phyloP scores from a whole-genome alignment of 1,139 yeast genomes.

The Scheffersomyces titani region DNA sequence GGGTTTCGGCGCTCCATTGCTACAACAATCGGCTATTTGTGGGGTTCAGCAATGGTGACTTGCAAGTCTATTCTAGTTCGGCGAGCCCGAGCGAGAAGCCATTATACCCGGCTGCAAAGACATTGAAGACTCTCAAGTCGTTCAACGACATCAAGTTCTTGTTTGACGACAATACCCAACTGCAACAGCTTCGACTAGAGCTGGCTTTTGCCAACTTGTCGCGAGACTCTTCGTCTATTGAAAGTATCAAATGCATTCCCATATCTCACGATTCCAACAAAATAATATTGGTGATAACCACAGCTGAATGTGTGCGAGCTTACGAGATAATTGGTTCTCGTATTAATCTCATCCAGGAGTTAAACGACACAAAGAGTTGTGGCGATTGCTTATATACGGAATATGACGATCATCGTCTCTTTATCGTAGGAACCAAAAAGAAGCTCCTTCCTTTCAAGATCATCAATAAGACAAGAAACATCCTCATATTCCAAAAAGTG shows the following conservation, averaged over 20 bases:
- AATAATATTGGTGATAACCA: constrained; percentile 28
- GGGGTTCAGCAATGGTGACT: constrained; percentile 41
- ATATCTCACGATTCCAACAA: constrained; percentile 20
- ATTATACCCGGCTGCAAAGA: not conserved
- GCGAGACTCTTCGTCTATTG: constrained; percentile 20
- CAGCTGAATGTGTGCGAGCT: constrained; percentile 26
- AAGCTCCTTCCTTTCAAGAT: constrained; percentile 30
- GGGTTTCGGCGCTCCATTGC: constrained; percentile 27
- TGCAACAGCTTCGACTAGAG: constrained; percentile 18
- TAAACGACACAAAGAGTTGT: constrained; percentile 26
- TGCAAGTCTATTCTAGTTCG: constrained; percentile 22
- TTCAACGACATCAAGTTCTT: constrained; percentile 26
- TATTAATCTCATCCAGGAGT: constrained; percentile 31
- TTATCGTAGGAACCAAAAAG: constrained; percentile 35
- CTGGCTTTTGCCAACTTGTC: constrained; percentile 26
- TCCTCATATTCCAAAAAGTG: constrained; percentile 26
- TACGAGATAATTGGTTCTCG: constrained; percentile 39
- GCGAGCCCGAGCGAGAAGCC: not conserved
- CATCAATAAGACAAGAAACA: constrained; percentile 31
- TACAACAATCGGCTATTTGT: constrained; percentile 25
- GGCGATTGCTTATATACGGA: constrained; percentile 19
- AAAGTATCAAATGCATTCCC: constrained; percentile 18
- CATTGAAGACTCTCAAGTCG: constrained; percentile 19
- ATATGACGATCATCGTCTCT: constrained; percentile 18
- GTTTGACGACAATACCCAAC: constrained; percentile 21